These are phyloP conservation scores for Sphaerulina musiva DNA, from an alignment of 2,329 filamentous ascomycete species.

Conservation along the genomic window DNA sequence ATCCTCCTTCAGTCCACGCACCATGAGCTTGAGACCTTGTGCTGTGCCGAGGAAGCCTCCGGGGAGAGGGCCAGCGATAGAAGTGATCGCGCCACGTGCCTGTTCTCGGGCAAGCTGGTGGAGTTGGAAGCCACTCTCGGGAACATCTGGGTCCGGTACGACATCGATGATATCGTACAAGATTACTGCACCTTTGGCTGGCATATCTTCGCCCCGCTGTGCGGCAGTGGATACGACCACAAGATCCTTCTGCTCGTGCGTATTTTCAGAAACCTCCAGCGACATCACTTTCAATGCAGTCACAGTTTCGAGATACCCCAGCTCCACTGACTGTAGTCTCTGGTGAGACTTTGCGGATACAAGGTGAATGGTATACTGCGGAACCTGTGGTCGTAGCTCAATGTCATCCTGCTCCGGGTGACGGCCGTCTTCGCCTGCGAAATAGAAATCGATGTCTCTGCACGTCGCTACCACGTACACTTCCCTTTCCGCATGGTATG, in stretches of 20 bases:
- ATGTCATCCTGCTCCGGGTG: slow-evolving; percentile 65
- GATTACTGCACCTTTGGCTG: slow-evolving; percentile 75
- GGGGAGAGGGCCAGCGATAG: slow-evolving; percentile 69
- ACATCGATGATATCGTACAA: slow-evolving; percentile 90
- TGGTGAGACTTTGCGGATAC: slow-evolving; percentile 71
- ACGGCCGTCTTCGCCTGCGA: slow-evolving; percentile 80
- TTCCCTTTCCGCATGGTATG: slow-evolving; percentile 68
- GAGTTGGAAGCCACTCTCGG: slow-evolving; percentile 77
- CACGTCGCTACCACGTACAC: slow-evolving; percentile 73
- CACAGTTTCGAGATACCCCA: slow-evolving; percentile 69
- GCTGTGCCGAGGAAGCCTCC: slow-evolving; percentile 76
- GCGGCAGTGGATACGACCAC: slow-evolving; percentile 80
- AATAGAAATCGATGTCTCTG: slow-evolving; percentile 62
- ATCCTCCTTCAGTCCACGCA: slow-evolving; percentile 91
- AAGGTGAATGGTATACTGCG: slow-evolving; percentile 69
- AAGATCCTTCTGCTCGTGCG: slow-evolving; percentile 75
- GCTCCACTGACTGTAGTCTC: slow-evolving; percentile 66
- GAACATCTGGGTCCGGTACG: slow-evolving; percentile 76
- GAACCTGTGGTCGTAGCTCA: slow-evolving; percentile 58
- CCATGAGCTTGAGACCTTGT: slow-evolving; percentile 96
- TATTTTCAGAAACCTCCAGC: slow-evolving; percentile 84
- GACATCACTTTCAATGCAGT: slow-evolving; percentile 77
- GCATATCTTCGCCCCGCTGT: slow-evolving; percentile 82
- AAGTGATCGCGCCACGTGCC: slow-evolving; percentile 85
- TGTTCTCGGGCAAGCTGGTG: slow-evolving; percentile 86